Evolutionary conservation across 345 rosid genomes (phyloP).

Genomic region (Passiflora organensis): DNA sequence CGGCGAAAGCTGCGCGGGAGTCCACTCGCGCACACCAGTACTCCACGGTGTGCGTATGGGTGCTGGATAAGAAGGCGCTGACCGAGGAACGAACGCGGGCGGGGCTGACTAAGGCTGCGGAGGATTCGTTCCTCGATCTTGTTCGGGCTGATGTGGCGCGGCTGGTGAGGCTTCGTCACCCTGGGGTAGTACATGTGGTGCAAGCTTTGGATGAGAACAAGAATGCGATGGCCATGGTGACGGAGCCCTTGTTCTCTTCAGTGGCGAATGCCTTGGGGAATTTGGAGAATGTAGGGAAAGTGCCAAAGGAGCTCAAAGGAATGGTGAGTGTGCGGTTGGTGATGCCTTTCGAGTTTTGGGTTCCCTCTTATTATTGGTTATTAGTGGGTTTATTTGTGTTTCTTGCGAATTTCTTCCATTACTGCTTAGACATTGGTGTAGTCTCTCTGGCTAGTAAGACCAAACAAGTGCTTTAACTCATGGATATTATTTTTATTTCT

Average conservation of each 20-base stretch:
- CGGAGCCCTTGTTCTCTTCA: conserved; percentile 89
- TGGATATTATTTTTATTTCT: background rate
- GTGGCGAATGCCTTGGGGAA: conserved; percentile 89
- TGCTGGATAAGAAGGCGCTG: conserved; percentile 76
- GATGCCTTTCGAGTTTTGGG: background rate
- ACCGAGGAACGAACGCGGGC: conserved; percentile 75
- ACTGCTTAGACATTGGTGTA: too few relatives aligned
- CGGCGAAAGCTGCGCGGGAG: conserved; percentile 73
- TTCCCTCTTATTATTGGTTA: background rate
- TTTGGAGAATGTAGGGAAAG: conserved; percentile 66
- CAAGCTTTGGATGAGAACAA: conserved; percentile 93
- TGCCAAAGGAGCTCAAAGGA: conserved; percentile 84
- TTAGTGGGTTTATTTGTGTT: too few relatives aligned
- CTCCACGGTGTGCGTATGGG: conserved; percentile 89
- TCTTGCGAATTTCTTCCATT: too few relatives aligned
- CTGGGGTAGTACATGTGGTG: conserved; percentile 94
- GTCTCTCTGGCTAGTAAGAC: too few relatives aligned
- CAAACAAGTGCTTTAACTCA: too few relatives aligned
- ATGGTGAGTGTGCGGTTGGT: conserved; percentile 50
- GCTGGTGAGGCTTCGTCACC: conserved; percentile 86
- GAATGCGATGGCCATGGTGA: conserved; percentile 85
- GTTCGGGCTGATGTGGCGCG: conserved; percentile 78
- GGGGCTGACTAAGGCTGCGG: conserved; percentile 77
- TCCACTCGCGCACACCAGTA: conserved; percentile 72
- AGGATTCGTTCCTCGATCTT: conserved; percentile 78